Evolutionary conservation across 2,329 filamentous ascomycete species (phyloP).

Genomic region (Calonectria pseudoreteaudii): DNA sequence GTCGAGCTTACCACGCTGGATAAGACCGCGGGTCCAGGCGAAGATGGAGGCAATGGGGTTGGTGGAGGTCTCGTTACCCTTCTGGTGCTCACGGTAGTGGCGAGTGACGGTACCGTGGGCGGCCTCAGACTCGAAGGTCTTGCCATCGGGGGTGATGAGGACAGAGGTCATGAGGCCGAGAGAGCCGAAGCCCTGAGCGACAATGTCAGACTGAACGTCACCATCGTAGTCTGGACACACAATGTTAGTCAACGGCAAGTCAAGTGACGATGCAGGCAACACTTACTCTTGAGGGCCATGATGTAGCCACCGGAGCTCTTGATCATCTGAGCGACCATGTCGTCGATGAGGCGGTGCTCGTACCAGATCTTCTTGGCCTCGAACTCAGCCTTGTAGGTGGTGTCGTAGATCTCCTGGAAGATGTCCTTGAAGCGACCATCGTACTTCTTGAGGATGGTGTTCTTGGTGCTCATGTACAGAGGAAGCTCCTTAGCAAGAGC

Average conservation of each 20-base stretch:
- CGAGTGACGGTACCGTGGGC: conserved; percentile 98
- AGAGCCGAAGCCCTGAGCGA: conserved; percentile 97
- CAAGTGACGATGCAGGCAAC: conserved; percentile 17
- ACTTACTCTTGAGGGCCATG: conserved; percentile 96
- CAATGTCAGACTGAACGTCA: conserved; percentile 98
- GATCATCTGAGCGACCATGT: conserved; percentile 99
- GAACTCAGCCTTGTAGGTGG: conserved; percentile 86
- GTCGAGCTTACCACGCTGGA: conserved; percentile 94
- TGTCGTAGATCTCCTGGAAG: conserved; percentile 96
- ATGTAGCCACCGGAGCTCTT: conserved; percentile 97
- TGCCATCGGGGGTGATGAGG: conserved; percentile 94
- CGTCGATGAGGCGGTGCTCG: conserved; percentile 98
- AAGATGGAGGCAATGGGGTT: conserved; percentile 99
- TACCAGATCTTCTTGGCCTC: conserved; percentile 97
- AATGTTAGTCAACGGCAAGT: conserved; percentile 27
- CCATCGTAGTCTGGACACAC: conserved; percentile 88
- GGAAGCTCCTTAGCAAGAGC: conserved; percentile 88
- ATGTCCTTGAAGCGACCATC: conserved; percentile 99
- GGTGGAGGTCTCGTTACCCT: conserved; percentile 95
- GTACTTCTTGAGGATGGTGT: conserved; percentile 99
- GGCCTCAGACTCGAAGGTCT: conserved; percentile 97
- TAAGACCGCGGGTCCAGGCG: conserved; percentile 95
- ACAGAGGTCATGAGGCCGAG: conserved; percentile 99
- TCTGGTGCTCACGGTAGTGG: conserved; percentile 99
- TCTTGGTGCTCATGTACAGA: conserved; percentile 99